Conservation (phyloP, 805 yeast genomes). For the Clavispora asparagi region DNA sequence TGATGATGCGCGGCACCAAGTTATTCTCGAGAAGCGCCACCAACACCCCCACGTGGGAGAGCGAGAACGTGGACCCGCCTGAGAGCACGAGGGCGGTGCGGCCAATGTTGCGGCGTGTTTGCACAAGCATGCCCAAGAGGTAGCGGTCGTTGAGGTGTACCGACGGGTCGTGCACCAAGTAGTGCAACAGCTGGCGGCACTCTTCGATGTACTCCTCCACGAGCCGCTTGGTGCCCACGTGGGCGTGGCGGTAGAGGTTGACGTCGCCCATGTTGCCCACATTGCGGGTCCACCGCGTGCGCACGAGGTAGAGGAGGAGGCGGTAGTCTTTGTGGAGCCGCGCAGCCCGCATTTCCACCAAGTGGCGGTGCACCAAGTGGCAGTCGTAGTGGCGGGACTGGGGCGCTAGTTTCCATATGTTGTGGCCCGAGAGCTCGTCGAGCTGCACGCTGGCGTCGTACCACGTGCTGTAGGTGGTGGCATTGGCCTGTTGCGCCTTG, state of each 20-base stretch:
- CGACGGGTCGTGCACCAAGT: conserved; percentile 32
- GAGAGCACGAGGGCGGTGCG: conserved; percentile 90
- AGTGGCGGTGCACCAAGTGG: conserved; percentile 47
- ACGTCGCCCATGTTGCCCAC: conserved; percentile 84
- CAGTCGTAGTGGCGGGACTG: conserved; percentile 73
- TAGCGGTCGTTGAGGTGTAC: conserved; percentile 59
- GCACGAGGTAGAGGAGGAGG: conserved; percentile 61
- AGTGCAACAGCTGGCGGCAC: conserved; percentile 49
- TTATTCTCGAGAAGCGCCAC: conserved; percentile 71
- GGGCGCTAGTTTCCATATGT: conserved; percentile 64
- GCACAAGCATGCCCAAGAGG: conserved; percentile 71
- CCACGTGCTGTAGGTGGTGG: conserved; percentile 61
- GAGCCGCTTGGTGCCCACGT: conserved; percentile 77
- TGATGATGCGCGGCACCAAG: conserved; percentile 77
- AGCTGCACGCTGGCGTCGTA: conserved; percentile 52
- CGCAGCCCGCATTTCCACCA: conserved; percentile 55
- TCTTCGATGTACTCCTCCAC: conserved; percentile 82
- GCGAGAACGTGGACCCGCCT: conserved; percentile 94
- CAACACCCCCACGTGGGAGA: conserved; percentile 88
- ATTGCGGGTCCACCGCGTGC: conserved; percentile 84
- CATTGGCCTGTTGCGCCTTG: conserved; percentile 26
- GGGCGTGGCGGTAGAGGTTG: conserved; percentile 69
- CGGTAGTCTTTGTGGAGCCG: conserved; percentile 54
- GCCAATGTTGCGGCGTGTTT: conserved; percentile 88
- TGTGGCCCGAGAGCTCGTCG: conserved; percentile 60